Base-by-base conservation (phyloP, 345 rosid species). In the Euphorbia peplus region DNA sequence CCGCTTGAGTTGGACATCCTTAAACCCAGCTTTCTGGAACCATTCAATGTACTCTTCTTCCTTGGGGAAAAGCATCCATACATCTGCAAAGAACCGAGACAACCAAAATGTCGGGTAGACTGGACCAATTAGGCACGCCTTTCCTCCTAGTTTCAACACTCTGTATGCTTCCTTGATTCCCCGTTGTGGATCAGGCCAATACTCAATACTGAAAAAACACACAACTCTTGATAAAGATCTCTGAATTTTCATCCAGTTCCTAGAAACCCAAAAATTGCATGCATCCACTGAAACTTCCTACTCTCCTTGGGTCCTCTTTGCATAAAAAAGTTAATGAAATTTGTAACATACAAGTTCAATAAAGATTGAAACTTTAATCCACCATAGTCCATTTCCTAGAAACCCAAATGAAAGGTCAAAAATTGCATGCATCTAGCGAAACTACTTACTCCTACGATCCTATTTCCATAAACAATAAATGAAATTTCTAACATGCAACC, bases 111-210 rank as follows among this genome's bases (percentile, higher is more conserved):
- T 91, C 53, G 99, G 99, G 80, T 95, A 80, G 67, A 95, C 99
- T 0, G 99, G 99, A 69, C 99, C 99, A 35, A 95, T 95, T 54
- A 95, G 0, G 71, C 98, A 95, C 41, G 97, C 98, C 73, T 91
- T 91, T 13, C 97, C 98, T 65, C 97, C 97, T 25, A 84, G 82
- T 75, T 91, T 95, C 85, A 95, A 75, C 42, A 95, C 97, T 61
- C 99, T 87, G 81, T 95, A 95, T 21, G 98, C 99, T 85, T 91
- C 99, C 78, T 71, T 90, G 64, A 95, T 91, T 42, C 99, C 99
- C 26, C 99, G 87, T 78, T 90, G 98, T 2, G 98, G 99, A 70
- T 95, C 98, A 26, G 99, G 99, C 99, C 99, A 95, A 80, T 95
- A 95, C 88, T 95, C 99, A 19, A 95, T 95, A 76, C 99, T 95